Evolutionary conservation across 495 filamentous ascomycete genomes (phyloP), one percentile per base, ranked within the genome.

Genomic region (Penicillium bovifimosum): DNA sequence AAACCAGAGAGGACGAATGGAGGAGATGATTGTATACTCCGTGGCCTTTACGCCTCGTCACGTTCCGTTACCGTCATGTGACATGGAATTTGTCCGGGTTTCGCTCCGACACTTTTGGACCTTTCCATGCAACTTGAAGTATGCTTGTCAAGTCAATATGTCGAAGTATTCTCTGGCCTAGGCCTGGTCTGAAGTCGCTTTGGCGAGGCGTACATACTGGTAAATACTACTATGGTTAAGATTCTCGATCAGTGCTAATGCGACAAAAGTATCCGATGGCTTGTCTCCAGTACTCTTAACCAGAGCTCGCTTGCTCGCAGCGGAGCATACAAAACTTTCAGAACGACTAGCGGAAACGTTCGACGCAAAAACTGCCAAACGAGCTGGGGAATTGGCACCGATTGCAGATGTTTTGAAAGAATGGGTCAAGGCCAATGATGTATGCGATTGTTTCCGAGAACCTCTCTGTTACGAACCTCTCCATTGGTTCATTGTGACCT

Each of bases 381-480:
- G 86, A 54, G 72, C 84, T 2, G 91, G 92, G 39, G 88, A 95
- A 64, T 69, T 95, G 35, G 76, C 81, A 27, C 69, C 75, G n/a
- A 79, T 95, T 8, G 78, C 82, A 29, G 65, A 71, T 20, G 85
- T 87, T 1, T 63, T 96, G 53, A 81, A 79, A 59, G 81, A 90
- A 65, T 93, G 75, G 76, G 70, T 76, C 36, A 55, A 61, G 31
- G 67, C 70, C 17, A 74, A 72, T 40, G 68, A 76, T 52, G 75
- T 80, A 40, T 44, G 54, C 20, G 26, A 24, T 24, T 4, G 20
- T 24, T 24, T 24, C 20, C 4, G 20, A 24, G 20, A 24, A 24
- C 20, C 2, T 24, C 4, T 24, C 20, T 24, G 2, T 24, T 24
- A 24, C 20, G 31, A 8, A 29, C 10, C 17, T 13, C 9, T 13